These are phyloP conservation scores for Aquanectria penicillioides DNA, from an alignment of 2,329 filamentous ascomycete genomes.

Conservation along the genomic window DNA sequence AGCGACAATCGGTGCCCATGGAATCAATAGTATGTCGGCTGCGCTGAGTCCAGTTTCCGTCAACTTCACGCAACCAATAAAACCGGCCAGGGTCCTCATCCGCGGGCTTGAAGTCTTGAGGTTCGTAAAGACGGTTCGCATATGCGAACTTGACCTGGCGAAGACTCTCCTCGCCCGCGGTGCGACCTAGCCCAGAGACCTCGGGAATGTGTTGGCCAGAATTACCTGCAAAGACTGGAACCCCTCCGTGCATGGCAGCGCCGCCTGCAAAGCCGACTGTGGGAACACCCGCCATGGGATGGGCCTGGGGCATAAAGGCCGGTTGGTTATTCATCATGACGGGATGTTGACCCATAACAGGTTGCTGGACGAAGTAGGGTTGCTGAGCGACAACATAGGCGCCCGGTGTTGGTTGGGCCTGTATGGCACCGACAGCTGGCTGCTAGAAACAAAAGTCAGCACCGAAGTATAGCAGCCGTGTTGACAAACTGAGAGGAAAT, in stretches of 20 bases:
- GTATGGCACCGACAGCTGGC: constrained; percentile 42
- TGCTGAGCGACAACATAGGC: constrained; percentile 48
- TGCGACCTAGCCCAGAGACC: constrained; percentile 63
- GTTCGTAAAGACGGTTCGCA: constrained; percentile 61
- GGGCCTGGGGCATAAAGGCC: constrained; percentile 38
- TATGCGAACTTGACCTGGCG: constrained; percentile 61
- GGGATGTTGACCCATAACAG: constrained; percentile 43
- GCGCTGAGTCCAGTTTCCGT: constrained; percentile 68
- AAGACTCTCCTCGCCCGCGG: constrained; percentile 56
- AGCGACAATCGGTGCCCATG: constrained; percentile 64
- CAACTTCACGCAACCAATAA: constrained; percentile 70
- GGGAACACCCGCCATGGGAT: constrained; percentile 40
- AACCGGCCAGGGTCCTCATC: constrained; percentile 69
- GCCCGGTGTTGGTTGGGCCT: constrained; percentile 39
- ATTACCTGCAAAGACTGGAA: constrained; percentile 55
- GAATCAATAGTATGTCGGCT: constrained; percentile 69
- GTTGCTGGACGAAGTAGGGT: constrained; percentile 45
- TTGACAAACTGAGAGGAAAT: too few relatives aligned
- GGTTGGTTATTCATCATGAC: constrained; percentile 47
- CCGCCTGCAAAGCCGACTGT: constrained; percentile 39
- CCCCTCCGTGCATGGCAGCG: constrained; percentile 32
- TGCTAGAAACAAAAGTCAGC: constrained; percentile 38
- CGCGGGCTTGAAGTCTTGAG: constrained; percentile 71
- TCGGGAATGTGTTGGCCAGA: constrained; percentile 54
- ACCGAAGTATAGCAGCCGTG: too few relatives aligned